Conservation (phyloP, 305 asterid species). For the Solanum hybrid region DNA sequence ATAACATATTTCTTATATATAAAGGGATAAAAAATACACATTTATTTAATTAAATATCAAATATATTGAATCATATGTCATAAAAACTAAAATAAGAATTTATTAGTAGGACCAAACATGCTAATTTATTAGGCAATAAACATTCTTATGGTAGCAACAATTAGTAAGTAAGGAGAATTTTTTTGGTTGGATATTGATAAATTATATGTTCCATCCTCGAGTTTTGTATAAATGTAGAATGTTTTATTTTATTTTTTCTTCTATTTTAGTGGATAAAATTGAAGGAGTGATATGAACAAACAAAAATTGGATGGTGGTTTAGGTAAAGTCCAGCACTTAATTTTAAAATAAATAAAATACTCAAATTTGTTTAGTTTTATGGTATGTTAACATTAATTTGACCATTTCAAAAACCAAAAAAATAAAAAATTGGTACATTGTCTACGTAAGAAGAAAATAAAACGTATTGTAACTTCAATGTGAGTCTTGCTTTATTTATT, state of each 20-base stretch:
- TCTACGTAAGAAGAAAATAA: neutral
- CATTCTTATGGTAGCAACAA: neutral
- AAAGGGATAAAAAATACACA: neutral
- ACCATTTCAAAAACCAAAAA: neutral
- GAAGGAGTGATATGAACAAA: neutral
- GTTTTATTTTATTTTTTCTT: neutral
- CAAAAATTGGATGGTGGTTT: slow-evolving; percentile 5
- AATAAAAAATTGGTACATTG: neutral
- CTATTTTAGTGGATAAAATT: neutral
- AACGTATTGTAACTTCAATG: neutral
- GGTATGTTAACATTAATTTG: neutral
- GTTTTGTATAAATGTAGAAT: neutral
- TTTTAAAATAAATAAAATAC: neutral
- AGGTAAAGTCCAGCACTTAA: slow-evolving; percentile 7
- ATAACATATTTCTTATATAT: neutral
- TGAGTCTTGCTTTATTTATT: neutral
- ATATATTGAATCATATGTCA: neutral
- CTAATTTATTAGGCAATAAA: neutral
- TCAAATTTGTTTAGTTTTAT: neutral
- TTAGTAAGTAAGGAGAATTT: neutral
- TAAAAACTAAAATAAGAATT: neutral
- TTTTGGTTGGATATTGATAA: neutral
- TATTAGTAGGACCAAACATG: neutral
- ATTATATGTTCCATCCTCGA: neutral
- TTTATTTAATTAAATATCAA: neutral